Percentiles rank a stretch among this genome's conserved stretches.
phyloP scores from a whole-genome alignment of 495 filamentous ascomycete species.

The Neurospora sp. region DNA sequence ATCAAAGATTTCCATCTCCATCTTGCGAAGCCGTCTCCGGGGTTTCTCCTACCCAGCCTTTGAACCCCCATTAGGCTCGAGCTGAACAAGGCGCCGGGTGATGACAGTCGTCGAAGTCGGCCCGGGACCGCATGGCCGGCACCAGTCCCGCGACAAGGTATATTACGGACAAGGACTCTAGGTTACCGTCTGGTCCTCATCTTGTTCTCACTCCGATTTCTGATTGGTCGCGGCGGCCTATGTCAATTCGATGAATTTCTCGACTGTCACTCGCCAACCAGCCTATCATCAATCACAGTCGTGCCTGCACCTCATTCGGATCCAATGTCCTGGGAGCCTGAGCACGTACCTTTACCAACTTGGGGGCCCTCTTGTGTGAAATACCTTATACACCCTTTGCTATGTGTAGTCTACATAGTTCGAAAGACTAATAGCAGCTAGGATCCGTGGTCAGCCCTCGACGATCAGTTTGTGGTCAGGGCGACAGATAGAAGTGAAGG shows the following conservation, averaged over 20 bases:
- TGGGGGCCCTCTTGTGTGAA: neutral
- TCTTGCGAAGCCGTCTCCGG: neutral
- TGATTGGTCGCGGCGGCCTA: neutral
- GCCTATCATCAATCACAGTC: neutral
- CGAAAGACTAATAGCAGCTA: neutral
- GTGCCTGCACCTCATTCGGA: neutral
- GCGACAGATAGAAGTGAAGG: neutral
- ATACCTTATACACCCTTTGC: neutral
- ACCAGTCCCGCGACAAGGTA: neutral
- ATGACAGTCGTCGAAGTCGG: neutral
- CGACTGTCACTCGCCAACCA: neutral
- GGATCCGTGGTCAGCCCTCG: neutral
- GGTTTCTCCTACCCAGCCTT: neutral
- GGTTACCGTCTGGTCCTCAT: neutral
- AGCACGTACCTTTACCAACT: neutral
- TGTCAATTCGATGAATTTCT: neutral
- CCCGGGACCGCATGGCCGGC: neutral
- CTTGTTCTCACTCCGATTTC: neutral
- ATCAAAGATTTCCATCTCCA: neutral
- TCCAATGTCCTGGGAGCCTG: neutral
- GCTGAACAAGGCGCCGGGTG: neutral
- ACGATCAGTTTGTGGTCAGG: neutral
- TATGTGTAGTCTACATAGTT: neutral
- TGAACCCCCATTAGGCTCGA: neutral
- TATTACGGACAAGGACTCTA: neutral